These are phyloP conservation scores for Tylopilus vinaceipallidus DNA, from an alignment of 768 basidiomycete species.

Conservation along the genomic window DNA sequence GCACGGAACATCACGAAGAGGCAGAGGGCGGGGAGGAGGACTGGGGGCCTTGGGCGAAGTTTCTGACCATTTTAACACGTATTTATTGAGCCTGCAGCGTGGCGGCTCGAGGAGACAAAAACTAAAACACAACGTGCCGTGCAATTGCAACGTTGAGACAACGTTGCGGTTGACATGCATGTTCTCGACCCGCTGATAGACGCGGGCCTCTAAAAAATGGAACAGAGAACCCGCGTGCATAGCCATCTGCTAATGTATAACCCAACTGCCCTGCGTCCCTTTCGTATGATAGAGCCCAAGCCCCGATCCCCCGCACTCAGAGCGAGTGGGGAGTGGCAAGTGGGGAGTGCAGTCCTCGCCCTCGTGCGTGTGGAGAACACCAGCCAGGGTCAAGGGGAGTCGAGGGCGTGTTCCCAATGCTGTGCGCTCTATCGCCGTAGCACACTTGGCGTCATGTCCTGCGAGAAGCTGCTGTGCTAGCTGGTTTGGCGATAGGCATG, in stretches of 20 bases:
- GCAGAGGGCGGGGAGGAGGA: not conserved
- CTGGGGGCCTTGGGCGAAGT: not conserved
- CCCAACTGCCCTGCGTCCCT: too few species aligned
- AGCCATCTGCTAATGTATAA: too few species aligned
- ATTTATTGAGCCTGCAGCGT: slow-evolving; percentile 8
- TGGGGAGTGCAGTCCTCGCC: not conserved
- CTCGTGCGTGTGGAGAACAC: not conserved
- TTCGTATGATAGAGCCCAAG: not conserved
- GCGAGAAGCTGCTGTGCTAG: slow-evolving; percentile 21
- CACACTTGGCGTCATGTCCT: slow-evolving; percentile 12
- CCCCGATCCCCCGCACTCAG: not conserved
- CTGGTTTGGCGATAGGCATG: slow-evolving; percentile 57
- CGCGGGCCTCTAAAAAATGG: slow-evolving; percentile 10
- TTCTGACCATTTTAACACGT: slow-evolving; percentile 16
- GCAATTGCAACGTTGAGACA: slow-evolving; percentile 32
- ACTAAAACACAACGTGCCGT: slow-evolving; percentile 7
- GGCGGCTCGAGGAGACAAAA: slow-evolving; percentile 7
- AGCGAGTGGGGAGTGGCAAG: not conserved
- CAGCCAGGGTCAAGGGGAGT: slow-evolving; percentile 18
- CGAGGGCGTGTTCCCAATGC: slow-evolving; percentile 18
- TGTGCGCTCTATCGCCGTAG: not conserved
- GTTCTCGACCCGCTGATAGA: slow-evolving; percentile 14
- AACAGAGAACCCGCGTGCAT: too few species aligned
- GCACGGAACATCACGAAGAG: slow-evolving; percentile 10
- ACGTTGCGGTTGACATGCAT: slow-evolving; percentile 26